Conservation (phyloP, 1,284 basidiomycete species). For the Cryptococcus sp. region DNA sequence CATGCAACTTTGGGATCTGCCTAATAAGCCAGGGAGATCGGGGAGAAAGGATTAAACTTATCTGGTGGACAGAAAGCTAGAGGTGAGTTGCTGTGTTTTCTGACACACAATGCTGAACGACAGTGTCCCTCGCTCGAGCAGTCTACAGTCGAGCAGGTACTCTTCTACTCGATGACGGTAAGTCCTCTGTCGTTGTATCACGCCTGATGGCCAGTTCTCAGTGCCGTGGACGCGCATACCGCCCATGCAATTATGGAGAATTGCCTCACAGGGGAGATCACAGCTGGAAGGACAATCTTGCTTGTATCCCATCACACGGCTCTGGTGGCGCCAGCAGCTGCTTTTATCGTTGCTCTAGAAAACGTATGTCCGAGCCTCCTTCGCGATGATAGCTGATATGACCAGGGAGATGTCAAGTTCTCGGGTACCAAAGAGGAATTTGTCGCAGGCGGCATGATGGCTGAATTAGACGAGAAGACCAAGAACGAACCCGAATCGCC, state of each 20-base stretch:
- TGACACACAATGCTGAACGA: background rate
- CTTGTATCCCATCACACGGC: constrained; percentile 76
- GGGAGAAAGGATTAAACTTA: constrained; percentile 65
- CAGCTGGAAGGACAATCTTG: constrained; percentile 71
- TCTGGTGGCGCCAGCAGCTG: constrained; percentile 40
- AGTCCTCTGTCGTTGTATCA: background rate
- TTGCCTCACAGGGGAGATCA: constrained; percentile 79
- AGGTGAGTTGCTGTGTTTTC: constrained; percentile 52
- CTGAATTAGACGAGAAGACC: constrained; percentile 60
- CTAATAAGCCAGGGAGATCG: constrained; percentile 30
- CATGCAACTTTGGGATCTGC: no score
- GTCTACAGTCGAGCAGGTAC: constrained; percentile 86
- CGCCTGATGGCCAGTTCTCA: constrained; percentile 20
- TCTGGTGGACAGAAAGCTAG: constrained; percentile 95
- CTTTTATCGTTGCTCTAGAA: constrained; percentile 63
- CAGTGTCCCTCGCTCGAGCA: constrained; percentile 80
- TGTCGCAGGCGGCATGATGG: constrained; percentile 61
- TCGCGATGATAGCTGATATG: background rate
- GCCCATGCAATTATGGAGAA: constrained; percentile 76
- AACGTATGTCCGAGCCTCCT: constrained; percentile 52
- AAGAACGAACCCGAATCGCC: constrained; percentile 40
- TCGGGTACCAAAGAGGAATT: constrained; percentile 66
- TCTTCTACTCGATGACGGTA: constrained; percentile 83
- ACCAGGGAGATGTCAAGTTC: constrained; percentile 64
- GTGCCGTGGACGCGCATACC: constrained; percentile 72